These are phyloP conservation scores for Blastobotrys elegans DNA, from an alignment of 1,139 yeast species.

Conservation along the genomic window DNA sequence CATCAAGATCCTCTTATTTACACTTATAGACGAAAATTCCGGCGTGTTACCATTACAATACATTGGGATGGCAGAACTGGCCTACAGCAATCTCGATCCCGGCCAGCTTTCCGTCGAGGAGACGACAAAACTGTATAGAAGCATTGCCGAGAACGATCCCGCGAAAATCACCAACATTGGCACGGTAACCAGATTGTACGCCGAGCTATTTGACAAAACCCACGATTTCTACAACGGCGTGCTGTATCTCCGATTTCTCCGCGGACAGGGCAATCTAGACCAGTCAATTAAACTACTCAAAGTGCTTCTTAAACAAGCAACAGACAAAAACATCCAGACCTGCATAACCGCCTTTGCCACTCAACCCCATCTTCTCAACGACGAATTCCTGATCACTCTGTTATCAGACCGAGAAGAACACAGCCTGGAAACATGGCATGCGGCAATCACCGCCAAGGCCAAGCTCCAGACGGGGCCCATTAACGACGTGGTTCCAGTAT, in stretches of 20 bases:
- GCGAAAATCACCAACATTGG: slow-evolving; percentile 3
- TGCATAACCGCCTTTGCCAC: not conserved
- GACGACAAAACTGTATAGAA: slow-evolving; percentile 1
- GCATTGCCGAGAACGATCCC: slow-evolving; percentile 5
- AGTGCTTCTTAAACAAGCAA: slow-evolving; percentile 8
- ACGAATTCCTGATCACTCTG: slow-evolving; percentile 10
- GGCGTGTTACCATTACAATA: slow-evolving; percentile 15
- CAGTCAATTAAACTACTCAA: slow-evolving; percentile 21
- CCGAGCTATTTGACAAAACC: slow-evolving; percentile 14
- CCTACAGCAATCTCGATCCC: slow-evolving; percentile 7
- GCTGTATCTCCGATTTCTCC: slow-evolving; percentile 21
- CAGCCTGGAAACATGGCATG: slow-evolving; percentile 13
- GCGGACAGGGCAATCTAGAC: slow-evolving; percentile 17
- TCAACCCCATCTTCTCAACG: not conserved
- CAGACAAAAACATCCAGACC: not conserved
- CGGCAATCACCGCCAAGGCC: slow-evolving; percentile 10
- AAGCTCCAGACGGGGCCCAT: not conserved
- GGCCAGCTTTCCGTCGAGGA: not conserved
- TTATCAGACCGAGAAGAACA: not conserved
- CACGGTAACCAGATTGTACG: slow-evolving; percentile 23
- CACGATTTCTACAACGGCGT: slow-evolving; percentile 22
- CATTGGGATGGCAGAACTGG: slow-evolving; percentile 15
- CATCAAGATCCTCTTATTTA: not conserved
- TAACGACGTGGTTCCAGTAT: not conserved
- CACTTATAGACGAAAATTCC: slow-evolving; percentile 12